Conservation (phyloP, 108 stramenopile species). For the Cyclotella choctawhatcheeana region DNA sequence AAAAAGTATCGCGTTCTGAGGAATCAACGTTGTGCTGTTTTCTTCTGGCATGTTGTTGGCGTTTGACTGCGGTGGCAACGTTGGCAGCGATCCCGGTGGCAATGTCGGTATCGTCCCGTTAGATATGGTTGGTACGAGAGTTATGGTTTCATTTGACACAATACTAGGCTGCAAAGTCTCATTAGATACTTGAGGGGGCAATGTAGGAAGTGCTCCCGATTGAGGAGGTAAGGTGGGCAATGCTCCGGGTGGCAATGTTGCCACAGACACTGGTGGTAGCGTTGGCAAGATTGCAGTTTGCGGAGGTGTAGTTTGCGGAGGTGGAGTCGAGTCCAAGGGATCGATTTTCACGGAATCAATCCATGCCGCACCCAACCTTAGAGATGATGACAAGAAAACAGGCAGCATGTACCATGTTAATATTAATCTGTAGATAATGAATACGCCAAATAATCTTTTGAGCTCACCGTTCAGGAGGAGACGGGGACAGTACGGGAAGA, state of each 20-base stretch:
- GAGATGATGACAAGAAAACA: too few relatives aligned
- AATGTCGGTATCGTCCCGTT: background rate
- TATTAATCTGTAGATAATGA: too few relatives aligned
- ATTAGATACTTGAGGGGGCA: background rate
- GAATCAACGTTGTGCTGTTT: too few relatives aligned
- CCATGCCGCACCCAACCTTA: too few relatives aligned
- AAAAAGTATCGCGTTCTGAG: too few relatives aligned
- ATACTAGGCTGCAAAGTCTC: background rate
- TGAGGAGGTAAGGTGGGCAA: background rate
- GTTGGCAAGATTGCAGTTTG: background rate
- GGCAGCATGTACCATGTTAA: too few relatives aligned
- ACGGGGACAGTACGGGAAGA: constrained; percentile 16
- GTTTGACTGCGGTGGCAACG: background rate
- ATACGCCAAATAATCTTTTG: too few relatives aligned
- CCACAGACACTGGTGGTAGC: background rate
- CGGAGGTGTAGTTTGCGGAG: too few relatives aligned
- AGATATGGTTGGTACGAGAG: background rate
- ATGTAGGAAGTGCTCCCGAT: background rate
- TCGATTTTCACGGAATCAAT: too few relatives aligned
- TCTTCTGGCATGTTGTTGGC: too few relatives aligned
- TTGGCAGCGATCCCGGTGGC: background rate
- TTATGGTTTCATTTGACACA: background rate
- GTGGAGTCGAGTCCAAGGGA: too few relatives aligned
- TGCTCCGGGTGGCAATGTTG: background rate
- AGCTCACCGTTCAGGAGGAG: constrained; percentile 18